A percentile compares a stretch with the other conserved stretches of the same genome.
Evolutionary conservation across 2,329 filamentous ascomycete genomes (phyloP).

Genomic region (Botryotinia globosa): DNA sequence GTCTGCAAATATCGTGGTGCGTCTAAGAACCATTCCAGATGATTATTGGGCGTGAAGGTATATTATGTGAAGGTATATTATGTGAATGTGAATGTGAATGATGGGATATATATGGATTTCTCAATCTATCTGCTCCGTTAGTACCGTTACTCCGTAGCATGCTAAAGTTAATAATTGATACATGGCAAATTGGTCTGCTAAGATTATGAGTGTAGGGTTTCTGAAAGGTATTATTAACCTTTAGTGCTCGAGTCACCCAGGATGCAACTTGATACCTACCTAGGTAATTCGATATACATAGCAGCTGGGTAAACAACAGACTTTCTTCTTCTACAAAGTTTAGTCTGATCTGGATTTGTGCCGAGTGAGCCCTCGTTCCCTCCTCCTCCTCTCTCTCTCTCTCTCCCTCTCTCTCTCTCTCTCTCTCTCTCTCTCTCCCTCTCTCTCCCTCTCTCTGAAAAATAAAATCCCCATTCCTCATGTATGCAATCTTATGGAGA

Average conservation of each 20-base stretch:
- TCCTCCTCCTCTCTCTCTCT: too few relatives aligned
- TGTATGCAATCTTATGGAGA: slow-evolving; percentile 13
- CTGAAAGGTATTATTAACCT: too few relatives aligned
- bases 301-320: too few relatives aligned
- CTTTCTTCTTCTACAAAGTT: neutral
- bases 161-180: neutral
- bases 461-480: neutral
- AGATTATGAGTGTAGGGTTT: neutral
- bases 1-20: neutral
- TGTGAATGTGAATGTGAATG: neutral
- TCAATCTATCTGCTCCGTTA: neutral
- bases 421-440: too few relatives aligned
- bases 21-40: neutral
- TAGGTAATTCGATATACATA: neutral
- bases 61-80: neutral
- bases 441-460: neutral
- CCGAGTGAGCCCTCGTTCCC: neutral
- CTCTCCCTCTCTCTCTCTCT: too few relatives aligned
- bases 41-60: neutral
- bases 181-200: neutral
- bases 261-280: neutral
- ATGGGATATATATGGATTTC: neutral
- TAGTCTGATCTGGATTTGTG: neutral
- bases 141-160: neutral
- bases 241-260: neutral